Base-by-base conservation (phyloP, 129 eudicot genomes). In the Centella asiatica region DNA sequence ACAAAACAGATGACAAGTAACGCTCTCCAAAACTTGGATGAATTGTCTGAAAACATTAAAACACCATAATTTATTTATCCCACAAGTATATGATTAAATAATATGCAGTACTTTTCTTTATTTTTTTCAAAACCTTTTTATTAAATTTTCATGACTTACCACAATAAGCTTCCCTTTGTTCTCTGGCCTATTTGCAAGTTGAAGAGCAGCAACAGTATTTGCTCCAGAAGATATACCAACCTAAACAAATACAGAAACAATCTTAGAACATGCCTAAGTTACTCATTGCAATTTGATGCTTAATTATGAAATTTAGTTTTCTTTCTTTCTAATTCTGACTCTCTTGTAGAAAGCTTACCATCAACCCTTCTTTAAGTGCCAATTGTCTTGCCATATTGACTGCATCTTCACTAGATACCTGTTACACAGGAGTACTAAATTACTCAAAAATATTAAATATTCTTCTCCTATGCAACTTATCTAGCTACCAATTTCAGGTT, bases 141-240 rank as follows among this genome's bases (percentile, higher is more conserved):
- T n/a, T n/a, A n/a, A n/a, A n/a, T n/a, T n/a, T n/a, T n/a, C n/a
- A n/a, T n/a, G n/a, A n/a, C n/a, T n/a, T 90, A 90, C 98, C 90
- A 87, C 98, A 75, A 92, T 92, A 55, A 92, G 98, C 71, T 92
- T 92, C 74, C 98, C 96, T 76, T 78, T 92, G 90, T 92, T 92
- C 73, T 92, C 98, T 44, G 98, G 96, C 75, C 88, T 84, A 63
- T 59, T 71, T 15, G 98, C 98, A 56, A 92, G 95, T 44, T 81
- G 69, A 40, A 92, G 81, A 15, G 98, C 95, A 17, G 98, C 98
- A 59, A 92, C 95, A 44, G 96, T 92, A 67, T 87, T 87, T n/a
- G 96, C 98, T 31, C 98, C 98, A 2, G 98, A 92, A 51, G 98
- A 92, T 68, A 92, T 92, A 39, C 98, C 98, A 46, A 92, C 98